Evolutionary conservation across 1,284 basidiomycete genomes (phyloP).

Genomic region (Ganoderma lucidum): DNA sequence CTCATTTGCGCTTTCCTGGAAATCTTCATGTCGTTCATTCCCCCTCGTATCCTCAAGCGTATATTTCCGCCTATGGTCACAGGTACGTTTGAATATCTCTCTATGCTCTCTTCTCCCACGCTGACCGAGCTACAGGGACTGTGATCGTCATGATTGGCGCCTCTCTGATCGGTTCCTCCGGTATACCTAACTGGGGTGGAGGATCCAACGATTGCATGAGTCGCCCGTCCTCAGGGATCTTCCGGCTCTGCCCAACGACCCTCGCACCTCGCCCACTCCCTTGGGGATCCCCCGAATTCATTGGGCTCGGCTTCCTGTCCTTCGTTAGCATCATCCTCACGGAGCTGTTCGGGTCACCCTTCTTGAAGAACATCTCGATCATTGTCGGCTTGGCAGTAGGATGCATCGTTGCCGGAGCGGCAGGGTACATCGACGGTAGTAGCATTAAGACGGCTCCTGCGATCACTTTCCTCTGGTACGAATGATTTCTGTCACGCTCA

Average conservation of each 20-base stretch:
- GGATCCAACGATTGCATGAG: conserved; percentile 74
- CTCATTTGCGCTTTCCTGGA: conserved; percentile 85
- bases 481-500: background rate
- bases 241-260: conserved; percentile 74
- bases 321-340: conserved; percentile 82
- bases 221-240: conserved; percentile 70
- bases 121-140: conserved; percentile 51
- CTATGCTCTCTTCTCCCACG: conserved; percentile 2
- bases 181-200: conserved; percentile 85
- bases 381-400: conserved; percentile 80
- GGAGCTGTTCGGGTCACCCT: conserved; percentile 83
- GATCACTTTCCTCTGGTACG: conserved; percentile 82
- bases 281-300: conserved; percentile 85
- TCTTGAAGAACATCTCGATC: conserved; percentile 82
- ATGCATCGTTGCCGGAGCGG: conserved; percentile 79
- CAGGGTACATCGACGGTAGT: conserved; percentile 75
- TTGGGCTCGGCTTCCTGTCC: conserved; percentile 86
- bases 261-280: conserved; percentile 64
- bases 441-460: conserved; percentile 72
- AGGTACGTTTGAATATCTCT: conserved; percentile 46
- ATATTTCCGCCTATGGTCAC: conserved; percentile 88
- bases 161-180: conserved; percentile 76
- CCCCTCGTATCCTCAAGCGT: conserved; percentile 66
- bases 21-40: conserved; percentile 80
- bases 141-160: conserved; percentile 83